Base-by-base conservation (phyloP, 768 basidiomycete species). In the Plicaturopsis crispa region DNA sequence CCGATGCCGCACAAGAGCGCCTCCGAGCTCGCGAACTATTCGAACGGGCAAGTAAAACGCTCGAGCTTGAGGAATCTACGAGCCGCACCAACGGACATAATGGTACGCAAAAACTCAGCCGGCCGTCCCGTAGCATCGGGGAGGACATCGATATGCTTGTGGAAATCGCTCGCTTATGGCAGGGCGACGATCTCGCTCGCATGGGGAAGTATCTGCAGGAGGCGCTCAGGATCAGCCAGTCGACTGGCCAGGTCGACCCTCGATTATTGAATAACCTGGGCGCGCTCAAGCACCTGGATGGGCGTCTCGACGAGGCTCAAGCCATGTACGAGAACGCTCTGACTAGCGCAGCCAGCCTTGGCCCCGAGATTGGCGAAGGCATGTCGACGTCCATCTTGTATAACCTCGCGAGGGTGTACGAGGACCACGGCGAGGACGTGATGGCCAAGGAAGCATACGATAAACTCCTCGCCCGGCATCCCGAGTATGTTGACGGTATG, bases 401-500 rank as follows among this genome's bases (percentile, higher is more conserved):
- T 61, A 99, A 99, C 54, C 76, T 97, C 17, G 96, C 86, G 0
- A 69, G 92, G 41, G 82, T 85, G 12, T 93, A 91, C 50, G 96
- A 99, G 57, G 89, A 91, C 33, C 68, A 75, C 38, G 84, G 84
- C 1, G 81, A 88, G 24, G 69, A 72, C 4, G 68, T 60, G 2
- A 69, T 81, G 43, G 93, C 94, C 2, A 80, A 72, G 45, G 87
- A 84, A 47, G 90, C 88, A 2, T 98, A 93, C 50, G 77, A 82
- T 34, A 90, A 91, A 58, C 68, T 98, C 6, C 60, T 97, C 24
- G 65, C 76, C n/a, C 72, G 84, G 38, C 94, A 98, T 67, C 90
- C 93, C 1, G 96, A 98, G 61, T 97, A 94, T 54, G 75, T 92
- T 17, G 94, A 97, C 54, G 94, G 93, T 94, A 48, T 33, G 84